These are phyloP conservation scores for Aspergillus indologenus DNA, from an alignment of 495 filamentous ascomycete species.

Conservation along the genomic window DNA sequence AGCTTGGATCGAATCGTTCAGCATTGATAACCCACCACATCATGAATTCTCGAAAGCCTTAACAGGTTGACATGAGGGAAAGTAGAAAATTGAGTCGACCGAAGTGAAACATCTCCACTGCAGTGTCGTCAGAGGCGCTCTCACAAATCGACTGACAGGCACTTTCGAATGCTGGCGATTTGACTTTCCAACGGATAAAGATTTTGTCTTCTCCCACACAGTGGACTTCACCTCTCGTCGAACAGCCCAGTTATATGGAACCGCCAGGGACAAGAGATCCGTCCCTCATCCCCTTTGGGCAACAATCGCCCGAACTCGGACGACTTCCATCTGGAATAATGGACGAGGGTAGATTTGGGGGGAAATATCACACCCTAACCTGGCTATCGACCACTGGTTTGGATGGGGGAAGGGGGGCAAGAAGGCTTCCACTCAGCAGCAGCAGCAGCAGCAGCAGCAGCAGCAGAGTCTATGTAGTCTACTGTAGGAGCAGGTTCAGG, in stretches of 20 bases:
- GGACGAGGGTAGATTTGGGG: neutral
- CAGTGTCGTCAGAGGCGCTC: conserved; percentile 7
- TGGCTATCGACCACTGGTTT: neutral
- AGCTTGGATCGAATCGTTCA: neutral
- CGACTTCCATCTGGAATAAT: neutral
- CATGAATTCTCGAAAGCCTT: neutral
- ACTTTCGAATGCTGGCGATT: neutral
- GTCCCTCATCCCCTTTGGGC: neutral
- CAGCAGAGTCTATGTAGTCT: too few species aligned
- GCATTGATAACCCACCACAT: neutral
- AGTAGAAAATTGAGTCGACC: neutral
- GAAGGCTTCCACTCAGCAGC: neutral
- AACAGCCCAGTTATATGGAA: neutral
- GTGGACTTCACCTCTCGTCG: neutral
- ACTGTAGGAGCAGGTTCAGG: neutral
- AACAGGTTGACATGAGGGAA: neutral
- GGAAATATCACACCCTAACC: neutral
- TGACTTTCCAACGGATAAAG: neutral
- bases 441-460: neutral
- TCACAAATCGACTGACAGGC: neutral
- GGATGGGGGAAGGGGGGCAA: neutral
- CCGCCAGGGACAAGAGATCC: neutral
- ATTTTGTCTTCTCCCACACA: conserved; percentile 3
- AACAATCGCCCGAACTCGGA: conserved; percentile 6
- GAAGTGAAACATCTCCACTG: conserved; percentile 7